Evolutionary conservation across 768 basidiomycete species (phyloP), one percentile per base, ranked within the genome.

Genomic region (Auricularia sp.): DNA sequence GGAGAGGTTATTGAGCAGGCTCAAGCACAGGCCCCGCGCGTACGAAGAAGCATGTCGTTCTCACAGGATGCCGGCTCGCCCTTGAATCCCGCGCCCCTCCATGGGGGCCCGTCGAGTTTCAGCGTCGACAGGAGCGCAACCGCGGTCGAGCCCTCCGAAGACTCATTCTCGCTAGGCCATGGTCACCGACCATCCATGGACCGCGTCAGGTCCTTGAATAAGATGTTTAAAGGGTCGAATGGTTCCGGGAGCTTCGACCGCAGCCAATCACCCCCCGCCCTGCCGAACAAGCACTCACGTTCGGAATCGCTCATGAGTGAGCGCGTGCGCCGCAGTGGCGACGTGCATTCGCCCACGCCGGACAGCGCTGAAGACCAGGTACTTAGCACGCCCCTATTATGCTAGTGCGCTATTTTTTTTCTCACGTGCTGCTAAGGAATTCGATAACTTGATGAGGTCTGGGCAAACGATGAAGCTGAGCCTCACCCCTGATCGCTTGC

Each of bases 381-480:
- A 16, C 16, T 1, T 42, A 23, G 56, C 51, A 12, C n/a, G 44
- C 23, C 23, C 14, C 56, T 51, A 51, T 21, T 51, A 18, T 21
- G 21, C 21, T 59, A 59, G 56, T 29, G 29, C 56, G 56, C 29
- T 23, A 35, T 16, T 21, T 51, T 16, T 16, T 16, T 51, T 59
- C 56, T 59, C 56, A 59, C 56, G 29, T 34, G 23, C 56, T 59
- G 23, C 12, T 34, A 12, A 89, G 67, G 91, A 96, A 73, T 98
- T 98, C 74, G 95, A 98, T 75, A 87, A 93, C 74, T 79, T 98
- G 74, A 88, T 98, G 86, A 85, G 84, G 62, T 93, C 91, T 65
- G 84, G 88, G 66, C 81, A 88, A 65, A 98, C 95, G 21, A 90
- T 97, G 89, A 97, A 93, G 73, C 87, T 98, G 70, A 96, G 93